Conservation (phyloP, 2,329 filamentous ascomycete genomes). For the Microsporum ferrugineum region DNA sequence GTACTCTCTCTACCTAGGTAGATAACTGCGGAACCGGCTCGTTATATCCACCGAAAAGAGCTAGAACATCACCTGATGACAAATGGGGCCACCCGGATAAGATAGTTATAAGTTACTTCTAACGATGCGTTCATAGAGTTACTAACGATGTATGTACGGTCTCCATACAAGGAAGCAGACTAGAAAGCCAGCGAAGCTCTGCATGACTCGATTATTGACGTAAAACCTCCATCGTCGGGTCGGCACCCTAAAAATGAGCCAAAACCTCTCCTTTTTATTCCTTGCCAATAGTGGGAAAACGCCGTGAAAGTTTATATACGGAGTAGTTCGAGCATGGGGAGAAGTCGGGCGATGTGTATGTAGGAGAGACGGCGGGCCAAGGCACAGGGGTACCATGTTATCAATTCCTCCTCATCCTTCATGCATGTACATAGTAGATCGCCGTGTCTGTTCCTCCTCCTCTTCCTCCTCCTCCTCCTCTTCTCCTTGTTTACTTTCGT, state of each 20-base stretch:
- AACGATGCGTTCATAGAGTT: neutral
- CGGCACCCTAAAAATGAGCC: neutral
- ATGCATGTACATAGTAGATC: no score
- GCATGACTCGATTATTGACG: neutral
- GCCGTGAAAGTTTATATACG: neutral
- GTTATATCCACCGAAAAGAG: no score
- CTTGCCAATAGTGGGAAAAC: neutral
- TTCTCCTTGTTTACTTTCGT: neutral
- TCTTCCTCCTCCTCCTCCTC: neutral
- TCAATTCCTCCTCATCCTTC: neutral
- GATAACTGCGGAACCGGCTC: no score
- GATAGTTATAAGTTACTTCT: no score
- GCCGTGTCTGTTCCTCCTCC: neutral
- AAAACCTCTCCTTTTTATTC: neutral
- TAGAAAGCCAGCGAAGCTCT: neutral
- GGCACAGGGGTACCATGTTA: no score
- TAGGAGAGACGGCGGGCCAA: no score
- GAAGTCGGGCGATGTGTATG: no score
- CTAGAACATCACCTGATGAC: no score
- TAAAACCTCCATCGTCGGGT: neutral
- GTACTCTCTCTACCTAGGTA: no score
- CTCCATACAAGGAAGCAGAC: no score
- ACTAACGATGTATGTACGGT: neutral
- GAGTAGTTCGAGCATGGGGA: neutral
- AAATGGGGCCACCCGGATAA: no score